These are phyloP conservation scores for Fusarium torreyae DNA, from an alignment of 2,329 filamentous ascomycete genomes.

Conservation along the genomic window DNA sequence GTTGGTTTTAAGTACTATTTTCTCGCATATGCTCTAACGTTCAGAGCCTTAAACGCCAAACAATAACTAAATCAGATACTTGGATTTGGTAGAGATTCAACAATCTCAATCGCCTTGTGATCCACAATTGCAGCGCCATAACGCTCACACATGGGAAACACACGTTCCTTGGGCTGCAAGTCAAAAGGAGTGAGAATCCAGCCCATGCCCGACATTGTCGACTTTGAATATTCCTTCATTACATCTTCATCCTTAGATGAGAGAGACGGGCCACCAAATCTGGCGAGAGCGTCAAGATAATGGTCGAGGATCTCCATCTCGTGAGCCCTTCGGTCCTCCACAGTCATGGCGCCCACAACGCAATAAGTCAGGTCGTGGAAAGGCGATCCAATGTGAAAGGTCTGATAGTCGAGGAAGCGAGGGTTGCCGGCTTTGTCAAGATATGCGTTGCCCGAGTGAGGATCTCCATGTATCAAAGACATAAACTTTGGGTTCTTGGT, in stretches of 20 bases:
- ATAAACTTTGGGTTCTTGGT: constrained; percentile 21
- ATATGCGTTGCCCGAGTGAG: constrained; percentile 31
- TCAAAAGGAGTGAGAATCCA: constrained; percentile 16
- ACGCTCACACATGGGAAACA: constrained; percentile 24
- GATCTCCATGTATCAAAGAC: constrained; percentile 30
- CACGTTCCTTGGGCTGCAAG: constrained; percentile 9
- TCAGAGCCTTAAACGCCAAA: background rate
- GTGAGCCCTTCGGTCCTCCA: constrained; percentile 5
- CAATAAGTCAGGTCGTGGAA: constrained; percentile 36
- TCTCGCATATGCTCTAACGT: background rate
- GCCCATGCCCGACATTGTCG: constrained; percentile 15
- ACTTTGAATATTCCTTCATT: constrained; percentile 7
- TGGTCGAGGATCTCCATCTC: constrained; percentile 1
- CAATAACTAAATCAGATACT: background rate
- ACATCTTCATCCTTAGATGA: background rate
- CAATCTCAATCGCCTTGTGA: constrained; percentile 14
- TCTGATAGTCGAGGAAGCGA: constrained; percentile 33
- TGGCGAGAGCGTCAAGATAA: background rate
- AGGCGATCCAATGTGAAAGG: constrained; percentile 18
- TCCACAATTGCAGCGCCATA: constrained; percentile 17
- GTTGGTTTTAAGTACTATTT: too few species aligned
- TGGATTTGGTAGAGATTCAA: background rate
- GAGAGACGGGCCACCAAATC: constrained; percentile 7
- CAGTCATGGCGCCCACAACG: constrained; percentile 11
- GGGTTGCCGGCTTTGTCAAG: constrained; percentile 11